A percentile compares a stretch with the other conserved stretches of the same genome.
Evolutionary conservation across 2,329 filamentous ascomycete species (phyloP).

Genomic region (Trichoderma arundinaceum): DNA sequence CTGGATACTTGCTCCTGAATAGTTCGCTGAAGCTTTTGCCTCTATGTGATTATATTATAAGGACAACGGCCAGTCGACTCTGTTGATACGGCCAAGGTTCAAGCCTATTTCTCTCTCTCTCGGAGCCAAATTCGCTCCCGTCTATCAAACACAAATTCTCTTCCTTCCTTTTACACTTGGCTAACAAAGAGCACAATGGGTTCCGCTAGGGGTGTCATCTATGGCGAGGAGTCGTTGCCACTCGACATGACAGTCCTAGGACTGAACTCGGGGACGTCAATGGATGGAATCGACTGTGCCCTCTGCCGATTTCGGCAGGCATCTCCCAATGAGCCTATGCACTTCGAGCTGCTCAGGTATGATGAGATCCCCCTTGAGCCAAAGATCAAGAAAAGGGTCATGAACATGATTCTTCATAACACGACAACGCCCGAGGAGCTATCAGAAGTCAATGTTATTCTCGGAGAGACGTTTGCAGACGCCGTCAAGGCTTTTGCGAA

Average conservation of each 20-base stretch:
- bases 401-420: constrained; percentile 62
- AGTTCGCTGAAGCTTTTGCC: not conserved
- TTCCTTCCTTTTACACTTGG: not conserved
- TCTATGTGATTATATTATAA: not conserved
- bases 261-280: constrained; percentile 55
- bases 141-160: not conserved
- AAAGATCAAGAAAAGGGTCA: constrained; percentile 60
- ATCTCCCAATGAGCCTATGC: constrained; percentile 57
- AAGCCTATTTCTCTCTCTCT: not conserved
- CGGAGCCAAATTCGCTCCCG: not conserved
- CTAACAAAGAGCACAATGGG: constrained; percentile 6
- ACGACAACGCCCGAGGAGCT: constrained; percentile 58
- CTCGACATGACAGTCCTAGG: constrained; percentile 61
- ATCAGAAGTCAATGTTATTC: constrained; percentile 61
- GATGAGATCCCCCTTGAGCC: constrained; percentile 60
- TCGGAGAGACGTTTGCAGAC: constrained; percentile 62
- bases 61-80: not conserved
- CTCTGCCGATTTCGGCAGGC: constrained; percentile 62
- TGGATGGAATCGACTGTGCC: constrained; percentile 64
- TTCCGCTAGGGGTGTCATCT: constrained; percentile 9
- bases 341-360: constrained; percentile 63
- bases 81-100: not conserved
- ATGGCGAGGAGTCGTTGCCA: constrained; percentile 22
- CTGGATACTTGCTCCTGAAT: constrained; percentile 4
- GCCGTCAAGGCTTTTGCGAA: constrained; percentile 58